Base-by-base conservation (phyloP, 164 flowering plant species). In the Piper longum region DNA sequence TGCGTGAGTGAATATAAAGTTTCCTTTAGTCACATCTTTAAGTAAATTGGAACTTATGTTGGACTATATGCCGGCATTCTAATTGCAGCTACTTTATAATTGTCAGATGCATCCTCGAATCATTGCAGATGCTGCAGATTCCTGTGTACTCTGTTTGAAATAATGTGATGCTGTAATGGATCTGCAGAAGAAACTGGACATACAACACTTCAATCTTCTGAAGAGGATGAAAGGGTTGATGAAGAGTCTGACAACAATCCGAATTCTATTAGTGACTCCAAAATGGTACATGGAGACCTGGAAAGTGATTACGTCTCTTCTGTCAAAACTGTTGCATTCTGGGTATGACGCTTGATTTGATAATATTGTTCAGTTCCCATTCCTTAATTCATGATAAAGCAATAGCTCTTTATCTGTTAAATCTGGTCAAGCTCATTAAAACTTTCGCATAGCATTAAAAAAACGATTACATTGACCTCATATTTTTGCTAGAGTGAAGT, bases 311-410 rank as follows among this genome's bases (percentile, higher is more conserved):
- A 76, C 60, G 41, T 8, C 4, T 62, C 86, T 19, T 84, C 96
- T 17, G 61, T 84, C 52, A 81, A 72, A 77, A 82, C 81, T 62
- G 90, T 86, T 69, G 88, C 78, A 59, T 72, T 88, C 14, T 88
- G 96, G 51, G 98, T 88, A 65, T 72, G 96, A 76, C 5, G 13
- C 44, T 61, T 67, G 19, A 5, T 26, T 39, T 67, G 4, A 41
- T 61, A 54, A n/a, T 70, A 62, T 18, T 66, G 36, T 26, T 26
- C 36, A 26, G 36, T 26, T 26, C 36, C 36, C 36, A 26, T 26
- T 26, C 36, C 36, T 26, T 1, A 26, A 26, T 26, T 26, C 36
- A 26, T 26, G 36, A 26, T 26, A 26, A 26, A 26, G 36, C 36
- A 26, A 26, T 26, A 26, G 36, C 36, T 26, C 36, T 26, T 26